Evolutionary conservation across 148 eudicot species (phyloP), one percentile per base, ranked within the genome.

Genomic region (Oxyria digyna): DNA sequence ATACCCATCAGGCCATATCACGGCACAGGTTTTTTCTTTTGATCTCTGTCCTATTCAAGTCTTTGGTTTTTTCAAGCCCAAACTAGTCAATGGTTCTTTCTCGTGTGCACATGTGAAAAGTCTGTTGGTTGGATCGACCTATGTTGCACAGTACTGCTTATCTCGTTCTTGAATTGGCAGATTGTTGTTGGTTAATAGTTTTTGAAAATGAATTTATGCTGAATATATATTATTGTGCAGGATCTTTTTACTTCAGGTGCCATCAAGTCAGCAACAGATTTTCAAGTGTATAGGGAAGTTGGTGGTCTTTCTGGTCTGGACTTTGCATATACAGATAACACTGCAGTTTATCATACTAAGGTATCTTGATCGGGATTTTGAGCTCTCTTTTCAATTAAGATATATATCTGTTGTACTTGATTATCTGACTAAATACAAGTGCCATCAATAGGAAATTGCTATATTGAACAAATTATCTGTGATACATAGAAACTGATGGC

Each of bases 331-430:
- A 10, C 74, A 14, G 99, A 94, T 73, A 85, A 84, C 50, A 84
- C 97, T 68, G 97, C 97, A 73, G 97, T 94, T 38, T 94, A 94
- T 76, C 99, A 94, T 82, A 94, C 99, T 50, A 88, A 87, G 99
- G 99, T 94, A 72, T 14, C 31, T 64, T 35, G 42, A 20, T 26
- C 59, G 46, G 62, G n/a, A 18, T 67, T 37, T 38, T 4, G 4
- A 59, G 4, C 29, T 59, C 37, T 27, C n/a, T 14, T 59, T 59
- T 14, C 37, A 24, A 3, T 29, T 1, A 52, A 0, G 14, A 20
- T 23, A 1, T 59, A 14, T 26, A 27, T 59, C 37, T 14, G 14
- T 14, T 59, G 27, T 29, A 27, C n/a, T 59, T 14, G 29, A 27
- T n/a, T 37, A 59, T 27, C 64, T 59, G 59, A 23, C 59, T 13